Evolutionary conservation across 164 flowering plant genomes (phyloP).

Genomic region (Macadamia integrifolia): DNA sequence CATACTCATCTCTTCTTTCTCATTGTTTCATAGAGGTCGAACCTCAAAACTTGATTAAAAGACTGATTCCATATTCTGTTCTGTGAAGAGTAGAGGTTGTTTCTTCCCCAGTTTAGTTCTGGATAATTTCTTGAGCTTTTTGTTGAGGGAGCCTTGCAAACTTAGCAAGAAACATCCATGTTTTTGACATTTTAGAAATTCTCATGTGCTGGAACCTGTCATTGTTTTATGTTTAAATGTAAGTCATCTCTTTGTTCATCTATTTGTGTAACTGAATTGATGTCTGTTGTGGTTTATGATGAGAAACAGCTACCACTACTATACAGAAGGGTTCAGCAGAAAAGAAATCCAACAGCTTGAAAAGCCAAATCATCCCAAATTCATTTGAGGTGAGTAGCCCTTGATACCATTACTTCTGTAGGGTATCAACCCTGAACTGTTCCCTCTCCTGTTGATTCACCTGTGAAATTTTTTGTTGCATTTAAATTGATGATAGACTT

Average conservation of each 20-base stretch:
- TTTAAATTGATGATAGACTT: not conserved
- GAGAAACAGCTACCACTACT: conserved; percentile 25
- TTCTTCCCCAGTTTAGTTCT: no score
- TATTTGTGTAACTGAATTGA: not conserved
- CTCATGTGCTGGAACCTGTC: no score
- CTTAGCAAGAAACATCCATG: not conserved
- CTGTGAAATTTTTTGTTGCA: not conserved
- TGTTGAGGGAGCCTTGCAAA: no score
- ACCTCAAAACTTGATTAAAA: no score
- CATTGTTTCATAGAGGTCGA: no score
- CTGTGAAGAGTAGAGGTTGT: no score
- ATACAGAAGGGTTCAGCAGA: conserved; percentile 21
- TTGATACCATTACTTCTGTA: not conserved
- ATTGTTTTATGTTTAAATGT: no score
- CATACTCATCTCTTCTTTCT: no score
- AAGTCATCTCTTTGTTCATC: conserved; percentile 3
- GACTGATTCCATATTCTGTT: no score
- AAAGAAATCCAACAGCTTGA: conserved; percentile 21
- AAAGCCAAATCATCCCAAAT: conserved; percentile 44
- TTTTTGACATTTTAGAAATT: not conserved
- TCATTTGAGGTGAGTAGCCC: conserved; percentile 36
- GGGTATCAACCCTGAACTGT: not conserved
- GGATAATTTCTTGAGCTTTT: no score
- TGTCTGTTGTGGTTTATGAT: conserved; percentile 6
- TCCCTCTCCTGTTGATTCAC: not conserved